These are phyloP conservation scores for Apium graveolens DNA, from an alignment of 129 eudicot species.

Conservation along the genomic window DNA sequence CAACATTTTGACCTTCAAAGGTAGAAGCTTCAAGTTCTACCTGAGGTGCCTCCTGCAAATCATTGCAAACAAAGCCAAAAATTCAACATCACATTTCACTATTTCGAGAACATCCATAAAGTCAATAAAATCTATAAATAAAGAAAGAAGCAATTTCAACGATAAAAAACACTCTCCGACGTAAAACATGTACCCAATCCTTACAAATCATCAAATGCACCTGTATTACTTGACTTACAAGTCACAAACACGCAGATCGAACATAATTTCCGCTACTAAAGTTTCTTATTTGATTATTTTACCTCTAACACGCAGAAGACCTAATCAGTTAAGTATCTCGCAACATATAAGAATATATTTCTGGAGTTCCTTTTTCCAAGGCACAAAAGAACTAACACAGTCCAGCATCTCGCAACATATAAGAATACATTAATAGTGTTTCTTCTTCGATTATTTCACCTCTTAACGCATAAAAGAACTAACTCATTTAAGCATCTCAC, in stretches of 20 bases:
- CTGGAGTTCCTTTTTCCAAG: too few relatives aligned
- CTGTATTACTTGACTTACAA: background rate
- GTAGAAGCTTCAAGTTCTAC: constrained; percentile 13
- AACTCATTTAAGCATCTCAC: background rate
- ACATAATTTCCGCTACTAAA: background rate
- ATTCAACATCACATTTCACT: background rate
- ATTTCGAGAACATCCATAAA: background rate
- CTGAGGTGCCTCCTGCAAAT: constrained; percentile 35
- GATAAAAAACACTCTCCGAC: background rate
- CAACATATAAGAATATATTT: too few relatives aligned
- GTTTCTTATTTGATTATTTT: background rate
- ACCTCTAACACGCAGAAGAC: background rate
- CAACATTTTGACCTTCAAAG: constrained; percentile 14
- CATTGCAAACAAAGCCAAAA: constrained; percentile 8
- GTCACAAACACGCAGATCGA: constrained; percentile 11
- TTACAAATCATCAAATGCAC: constrained; percentile 35
- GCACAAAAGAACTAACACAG: too few relatives aligned
- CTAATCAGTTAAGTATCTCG: background rate
- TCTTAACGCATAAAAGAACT: background rate
- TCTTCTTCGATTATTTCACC: background rate
- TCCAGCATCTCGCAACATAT: background rate
- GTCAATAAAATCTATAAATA: background rate
- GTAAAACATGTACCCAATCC: constrained; percentile 39
- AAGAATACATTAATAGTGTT: background rate
- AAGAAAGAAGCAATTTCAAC: background rate